These are phyloP conservation scores for Fusarium subtropicale DNA, from an alignment of 2,329 filamentous ascomycete species.

Conservation along the genomic window DNA sequence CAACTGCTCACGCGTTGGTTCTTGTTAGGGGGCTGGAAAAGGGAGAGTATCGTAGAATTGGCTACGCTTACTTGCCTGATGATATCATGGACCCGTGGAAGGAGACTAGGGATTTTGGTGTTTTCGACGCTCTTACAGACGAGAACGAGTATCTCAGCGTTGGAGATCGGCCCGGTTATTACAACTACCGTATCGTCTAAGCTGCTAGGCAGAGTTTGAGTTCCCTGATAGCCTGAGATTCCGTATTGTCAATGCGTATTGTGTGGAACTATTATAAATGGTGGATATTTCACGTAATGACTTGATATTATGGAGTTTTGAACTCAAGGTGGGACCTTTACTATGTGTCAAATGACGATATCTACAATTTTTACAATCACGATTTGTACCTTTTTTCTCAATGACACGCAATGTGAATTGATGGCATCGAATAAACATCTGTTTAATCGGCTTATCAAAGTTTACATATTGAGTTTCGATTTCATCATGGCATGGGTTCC, in stretches of 20 bases:
- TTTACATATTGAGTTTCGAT: neutral
- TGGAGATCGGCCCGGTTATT: constrained; percentile 8
- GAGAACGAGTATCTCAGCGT: constrained; percentile 21
- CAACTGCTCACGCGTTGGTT: constrained; percentile 11
- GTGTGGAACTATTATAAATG: neutral
- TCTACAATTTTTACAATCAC: neutral
- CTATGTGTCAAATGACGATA: neutral
- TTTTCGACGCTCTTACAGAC: constrained; percentile 19
- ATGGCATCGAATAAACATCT: neutral
- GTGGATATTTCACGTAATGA: constrained; percentile 1
- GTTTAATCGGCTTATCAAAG: constrained; percentile 4
- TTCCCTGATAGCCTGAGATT: neutral
- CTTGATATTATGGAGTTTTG: neutral
- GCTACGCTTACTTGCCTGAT: constrained; percentile 4
- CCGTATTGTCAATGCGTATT: neutral
- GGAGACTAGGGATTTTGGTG: constrained; percentile 23
- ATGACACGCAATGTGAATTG: no score
- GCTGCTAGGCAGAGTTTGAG: neutral
- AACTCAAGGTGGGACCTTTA: neutral
- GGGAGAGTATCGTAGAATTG: constrained; percentile 34
- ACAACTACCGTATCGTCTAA: constrained; percentile 33
- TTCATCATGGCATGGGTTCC: neutral
- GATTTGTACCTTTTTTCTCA: neutral
- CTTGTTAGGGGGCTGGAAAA: constrained; percentile 21
- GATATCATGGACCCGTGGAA: constrained; percentile 7